Evolutionary conservation across 306 rosid genomes (phyloP), one percentile per base, ranked within the genome.

Genomic region (Begonia fuchsioides): DNA sequence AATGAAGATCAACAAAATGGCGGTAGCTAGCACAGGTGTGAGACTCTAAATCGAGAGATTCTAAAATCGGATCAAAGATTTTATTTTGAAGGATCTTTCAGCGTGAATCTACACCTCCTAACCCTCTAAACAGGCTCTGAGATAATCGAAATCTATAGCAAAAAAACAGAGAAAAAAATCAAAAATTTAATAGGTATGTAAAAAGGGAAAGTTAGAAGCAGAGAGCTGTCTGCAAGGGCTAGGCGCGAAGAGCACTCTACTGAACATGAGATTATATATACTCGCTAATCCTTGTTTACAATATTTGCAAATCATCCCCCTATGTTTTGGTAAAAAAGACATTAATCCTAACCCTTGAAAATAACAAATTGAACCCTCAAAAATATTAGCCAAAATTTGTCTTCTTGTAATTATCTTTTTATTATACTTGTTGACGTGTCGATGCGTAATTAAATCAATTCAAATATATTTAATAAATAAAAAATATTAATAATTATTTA

Each of bases 81-180:
- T 26, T 26, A 26, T 26, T 5, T n/a, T 26, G 35, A 8, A 26
- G 3, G 5, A 4, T 26, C 7, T n/a, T 41, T 20, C 49, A 19
- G 54, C 44, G 20, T 52, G 58, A 76, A 74, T 78, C 77, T 67
- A 58, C 85, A 81, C 79, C 92, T 76, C 81, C 81, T 70, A 81
- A 74, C 85, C 79, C 92, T 70, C 47, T 11, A 47, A 43, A 61
- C 59, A 45, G 76, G 66, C 79, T 68, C 81, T 68, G 81, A 53
- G 18, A 44, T 48, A 53, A 61, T 56, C 61, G 44, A 72, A 56
- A 60, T 65, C 77, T 13, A 66, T 41, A 39, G 40, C 39, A 54
- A 51, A 66, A 49, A 55, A 54, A 58, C 32, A 12, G n/a, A n/a
- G 9, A 15, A 51, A 47, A 55, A 44, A 14, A 56, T 38, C 8